phyloP scores from a whole-genome alignment of 148 eudicot species.

The Pharnaceum exiguum region DNA sequence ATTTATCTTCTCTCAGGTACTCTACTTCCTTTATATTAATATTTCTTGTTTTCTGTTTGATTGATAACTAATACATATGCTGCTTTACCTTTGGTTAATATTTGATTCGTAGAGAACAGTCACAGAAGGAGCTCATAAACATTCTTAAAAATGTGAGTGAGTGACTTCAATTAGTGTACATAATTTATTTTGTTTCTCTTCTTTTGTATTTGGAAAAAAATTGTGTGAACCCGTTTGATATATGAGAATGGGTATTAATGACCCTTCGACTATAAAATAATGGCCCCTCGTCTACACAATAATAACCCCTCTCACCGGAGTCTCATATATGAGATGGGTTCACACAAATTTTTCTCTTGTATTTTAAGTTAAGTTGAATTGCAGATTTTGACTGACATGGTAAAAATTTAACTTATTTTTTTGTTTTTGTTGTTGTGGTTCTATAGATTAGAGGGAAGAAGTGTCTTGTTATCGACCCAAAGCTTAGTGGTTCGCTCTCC shows the following conservation, averaged over 20 bases:
- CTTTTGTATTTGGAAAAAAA: no score
- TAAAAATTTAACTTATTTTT: no score
- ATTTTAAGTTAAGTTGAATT: no score
- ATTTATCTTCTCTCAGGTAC: slow-evolving; percentile 66
- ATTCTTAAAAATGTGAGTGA: slow-evolving; percentile 81
- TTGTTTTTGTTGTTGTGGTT: no score
- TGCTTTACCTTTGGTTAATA: slow-evolving; percentile 1
- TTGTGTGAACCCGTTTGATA: no score
- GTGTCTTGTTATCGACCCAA: slow-evolving; percentile 87
- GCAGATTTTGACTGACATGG: no score
- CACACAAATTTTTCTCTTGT: no score
- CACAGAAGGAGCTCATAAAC: slow-evolving; percentile 71
- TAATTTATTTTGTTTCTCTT: neutral
- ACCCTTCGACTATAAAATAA: no score
- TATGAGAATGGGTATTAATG: no score
- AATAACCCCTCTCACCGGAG: no score
- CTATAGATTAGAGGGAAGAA: slow-evolving; percentile 89
- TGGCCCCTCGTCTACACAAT: no score
- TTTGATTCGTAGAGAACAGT: slow-evolving; percentile 56
- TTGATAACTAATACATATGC: neutral
- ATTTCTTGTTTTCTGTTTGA: neutral
- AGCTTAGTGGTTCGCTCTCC: slow-evolving; percentile 85
- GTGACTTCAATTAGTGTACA: slow-evolving; percentile 1
- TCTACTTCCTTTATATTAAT: neutral
- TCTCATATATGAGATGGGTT: no score